Conservation (phyloP, 164 flowering plant species). For the Stephania cephalantha region DNA sequence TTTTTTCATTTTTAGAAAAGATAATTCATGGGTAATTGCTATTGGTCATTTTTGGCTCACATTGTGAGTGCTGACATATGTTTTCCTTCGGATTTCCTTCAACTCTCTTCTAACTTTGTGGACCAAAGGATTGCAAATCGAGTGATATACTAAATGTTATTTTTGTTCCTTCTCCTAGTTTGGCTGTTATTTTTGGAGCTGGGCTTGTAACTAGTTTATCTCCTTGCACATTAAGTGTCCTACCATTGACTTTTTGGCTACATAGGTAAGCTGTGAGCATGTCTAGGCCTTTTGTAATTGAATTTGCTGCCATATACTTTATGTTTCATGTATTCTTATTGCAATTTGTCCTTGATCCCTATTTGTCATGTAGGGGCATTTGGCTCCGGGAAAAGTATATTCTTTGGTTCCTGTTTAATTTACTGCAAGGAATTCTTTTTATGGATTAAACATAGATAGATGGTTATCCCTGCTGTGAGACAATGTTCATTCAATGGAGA, state of each 20-base stretch:
- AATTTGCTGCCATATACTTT: background rate
- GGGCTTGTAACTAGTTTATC: conserved; percentile 97
- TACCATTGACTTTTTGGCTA: conserved; percentile 96
- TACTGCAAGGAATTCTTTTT: background rate
- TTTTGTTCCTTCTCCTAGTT: conserved; percentile 34
- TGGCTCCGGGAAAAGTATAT: conserved; percentile 77
- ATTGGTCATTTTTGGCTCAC: no score
- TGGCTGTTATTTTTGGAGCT: conserved; percentile 95
- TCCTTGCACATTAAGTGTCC: conserved; percentile 91
- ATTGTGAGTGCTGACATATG: no score
- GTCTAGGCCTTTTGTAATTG: background rate
- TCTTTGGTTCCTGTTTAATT: background rate
- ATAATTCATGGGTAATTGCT: background rate
- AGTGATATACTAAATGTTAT: no score
- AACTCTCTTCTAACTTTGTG: no score
- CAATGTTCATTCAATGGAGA: background rate
- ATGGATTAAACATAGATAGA: background rate
- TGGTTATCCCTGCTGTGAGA: no score
- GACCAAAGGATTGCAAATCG: no score
- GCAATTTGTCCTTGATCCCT: conserved; percentile 7
- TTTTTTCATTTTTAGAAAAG: background rate
- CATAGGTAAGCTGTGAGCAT: conserved; percentile 48
- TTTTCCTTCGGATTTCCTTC: no score
- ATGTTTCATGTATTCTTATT: background rate
- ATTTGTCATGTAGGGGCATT: conserved; percentile 65